Percentiles rank a stretch among this genome's conserved stretches.
Evolutionary conservation across 306 rosid species (phyloP).

Genomic region (Carpinus fangiana): DNA sequence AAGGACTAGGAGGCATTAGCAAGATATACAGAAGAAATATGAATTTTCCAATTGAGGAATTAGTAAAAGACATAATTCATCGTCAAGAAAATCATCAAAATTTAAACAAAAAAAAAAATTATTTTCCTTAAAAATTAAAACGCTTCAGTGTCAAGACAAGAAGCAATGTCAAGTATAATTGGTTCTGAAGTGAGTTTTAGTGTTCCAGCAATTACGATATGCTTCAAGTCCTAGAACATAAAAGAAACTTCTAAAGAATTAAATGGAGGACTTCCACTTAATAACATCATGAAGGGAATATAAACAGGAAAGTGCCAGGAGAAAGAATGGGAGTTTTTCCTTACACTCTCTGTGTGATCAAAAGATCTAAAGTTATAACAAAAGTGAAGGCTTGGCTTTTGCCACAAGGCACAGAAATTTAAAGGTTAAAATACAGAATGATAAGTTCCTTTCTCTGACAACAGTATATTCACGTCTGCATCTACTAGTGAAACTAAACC

Average conservation of each 20-base stretch:
- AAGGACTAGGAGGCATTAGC: conserved; percentile 29
- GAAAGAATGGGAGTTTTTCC: background rate
- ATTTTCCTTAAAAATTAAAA: too few species aligned
- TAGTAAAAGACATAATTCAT: background rate
- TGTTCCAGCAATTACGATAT: background rate
- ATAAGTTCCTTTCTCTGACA: background rate
- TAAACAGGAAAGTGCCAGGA: background rate
- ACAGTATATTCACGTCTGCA: background rate
- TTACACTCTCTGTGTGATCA: background rate
- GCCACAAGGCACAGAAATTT: background rate
- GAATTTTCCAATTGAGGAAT: background rate
- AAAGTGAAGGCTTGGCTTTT: background rate
- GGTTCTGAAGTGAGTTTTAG: background rate
- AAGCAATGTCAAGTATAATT: background rate
- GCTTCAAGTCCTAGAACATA: background rate
- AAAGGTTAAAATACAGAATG: background rate
- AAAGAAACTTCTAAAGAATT: too few species aligned
- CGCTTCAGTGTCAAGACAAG: background rate
- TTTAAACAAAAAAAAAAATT: background rate
- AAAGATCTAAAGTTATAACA: background rate
- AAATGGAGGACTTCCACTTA: background rate
- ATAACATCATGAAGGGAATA: too few species aligned
- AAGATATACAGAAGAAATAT: conserved; percentile 1
- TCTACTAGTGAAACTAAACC: background rate
- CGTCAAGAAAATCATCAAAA: background rate